Evolutionary conservation across 306 rosid species (phyloP), one percentile per base, ranked within the genome.

Genomic region (Luffa aegyptiaca): DNA sequence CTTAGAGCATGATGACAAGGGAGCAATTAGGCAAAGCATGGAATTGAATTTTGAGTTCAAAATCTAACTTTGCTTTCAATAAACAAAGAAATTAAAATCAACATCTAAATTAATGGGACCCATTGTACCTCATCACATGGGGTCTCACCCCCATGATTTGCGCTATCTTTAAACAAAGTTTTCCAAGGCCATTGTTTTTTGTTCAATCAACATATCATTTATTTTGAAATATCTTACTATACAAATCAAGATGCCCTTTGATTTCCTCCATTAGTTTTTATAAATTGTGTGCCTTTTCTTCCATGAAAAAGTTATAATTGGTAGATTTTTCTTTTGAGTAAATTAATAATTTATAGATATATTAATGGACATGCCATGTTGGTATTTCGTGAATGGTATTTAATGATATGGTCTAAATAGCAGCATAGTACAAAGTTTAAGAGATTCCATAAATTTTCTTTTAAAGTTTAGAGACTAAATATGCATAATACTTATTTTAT

Each of bases 21-120:
- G 78, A 49, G 77, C 26, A 73, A 73, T 73, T 49, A 48, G 78
- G 78, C 45, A 31, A 73, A 33, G 59, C 59, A 73, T 49, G 78
- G 37, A 73, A 49, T 13, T 14, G 5, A 72, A 72, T 11, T 26
- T n/a, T 5, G 77, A 73, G 77, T 31, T 73, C 42, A 73, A 73
- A 74, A 51, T 74, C 44, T 72, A 72, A 48, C 42, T 14, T 72
- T 72, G 77, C 31, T 74, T 51, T 74, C 10, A 51, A 36, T 14
- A 46, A 46, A 49, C 45, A 18, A 68, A 56, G 1, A 56, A 56
- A n/a, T n/a, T 3, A 66, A 66, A 66, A 66, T 66, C 3, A 66
- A 18, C 12, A 68, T 39, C 3, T 18, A 68, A 68, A 8, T 18
- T 18, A 69, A n/a, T 69, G 77, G 77, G 77, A 46, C 77, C 77